A percentile compares a stretch with the other conserved stretches of the same genome.
Conservation (phyloP, 495 filamentous ascomycete genomes). For the Eremomyces bilateralis region DNA sequence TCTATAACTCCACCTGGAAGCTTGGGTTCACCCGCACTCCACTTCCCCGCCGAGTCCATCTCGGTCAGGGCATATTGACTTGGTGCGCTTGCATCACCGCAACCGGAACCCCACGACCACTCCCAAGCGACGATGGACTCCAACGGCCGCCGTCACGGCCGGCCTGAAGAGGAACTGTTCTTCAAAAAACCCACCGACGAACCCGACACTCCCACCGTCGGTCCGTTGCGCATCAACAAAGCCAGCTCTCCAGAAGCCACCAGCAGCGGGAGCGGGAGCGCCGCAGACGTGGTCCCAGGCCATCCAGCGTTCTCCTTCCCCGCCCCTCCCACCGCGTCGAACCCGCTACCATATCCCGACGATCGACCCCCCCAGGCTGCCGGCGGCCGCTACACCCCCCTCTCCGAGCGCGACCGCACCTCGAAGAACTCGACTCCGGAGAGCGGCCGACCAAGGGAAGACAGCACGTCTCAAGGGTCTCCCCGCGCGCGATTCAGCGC, state of each 20-base stretch:
- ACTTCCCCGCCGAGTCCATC: too few relatives aligned
- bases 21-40: too few relatives aligned
- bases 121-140: too few relatives aligned
- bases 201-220: conserved; percentile 38
- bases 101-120: too few relatives aligned
- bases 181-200: conserved; percentile 5
- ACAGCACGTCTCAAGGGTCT: conserved; percentile 1
- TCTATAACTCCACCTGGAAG: too few relatives aligned
- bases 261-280: conserved; percentile 19
- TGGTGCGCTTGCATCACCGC: too few relatives aligned
- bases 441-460: conserved; percentile 4
- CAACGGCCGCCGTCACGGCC: conserved; percentile 8
- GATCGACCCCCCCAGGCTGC: conserved; percentile 32
- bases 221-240: conserved; percentile 73
- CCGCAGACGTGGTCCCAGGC: conserved; percentile 3
- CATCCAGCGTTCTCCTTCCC: conserved; percentile 21
- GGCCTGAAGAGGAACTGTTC: conserved; percentile 19
- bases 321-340: conserved; percentile 36
- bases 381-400: conserved; percentile 18
- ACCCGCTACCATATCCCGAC: conserved; percentile 62
- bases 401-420: conserved; percentile 24
- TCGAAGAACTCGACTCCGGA: conserved; percentile 14
- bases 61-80: too few relatives aligned
- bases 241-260: conserved; percentile 16
- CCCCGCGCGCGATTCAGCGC: conserved; percentile 15